Percentiles rank a stretch among this genome's conserved stretches.
These are phyloP conservation scores for Phycomyces blakesleeanus DNA, from an alignment of 192 early-diverging fungal genomes.

Conservation along the genomic window DNA sequence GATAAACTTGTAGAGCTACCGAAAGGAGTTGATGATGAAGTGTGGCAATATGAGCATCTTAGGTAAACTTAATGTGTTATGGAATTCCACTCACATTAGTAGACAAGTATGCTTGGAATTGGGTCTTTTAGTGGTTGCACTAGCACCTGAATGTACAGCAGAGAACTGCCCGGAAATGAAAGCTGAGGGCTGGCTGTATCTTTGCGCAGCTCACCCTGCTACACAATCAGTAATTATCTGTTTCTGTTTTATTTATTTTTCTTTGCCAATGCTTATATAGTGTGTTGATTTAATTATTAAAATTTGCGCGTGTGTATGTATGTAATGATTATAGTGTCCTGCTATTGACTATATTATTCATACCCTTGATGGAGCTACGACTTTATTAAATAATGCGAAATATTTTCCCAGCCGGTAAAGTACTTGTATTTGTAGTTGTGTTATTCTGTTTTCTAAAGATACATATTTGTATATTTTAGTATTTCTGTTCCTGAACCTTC, in stretches of 20 bases:
- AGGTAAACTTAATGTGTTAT: constrained; percentile 42
- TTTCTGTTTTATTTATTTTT: neutral
- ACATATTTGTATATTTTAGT: constrained; percentile 34
- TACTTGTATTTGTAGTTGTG: neutral
- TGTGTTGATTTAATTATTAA: no score
- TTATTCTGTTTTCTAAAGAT: neutral
- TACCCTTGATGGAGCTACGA: constrained; percentile 86
- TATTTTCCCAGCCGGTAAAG: constrained; percentile 72
- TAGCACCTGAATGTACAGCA: constrained; percentile 74
- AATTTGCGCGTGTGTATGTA: no score
- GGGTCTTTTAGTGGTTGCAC: constrained; percentile 64
- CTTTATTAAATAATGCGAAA: constrained; percentile 70
- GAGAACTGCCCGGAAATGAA: constrained; percentile 89
- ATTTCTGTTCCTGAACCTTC: constrained; percentile 62
- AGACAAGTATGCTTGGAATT: constrained; percentile 87
- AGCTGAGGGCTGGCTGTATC: constrained; percentile 85
- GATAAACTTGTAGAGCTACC: constrained; percentile 62
- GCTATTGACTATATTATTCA: constrained; percentile 93
- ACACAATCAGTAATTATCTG: constrained; percentile 60
- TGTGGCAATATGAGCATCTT: constrained; percentile 92
- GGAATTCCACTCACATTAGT: neutral
- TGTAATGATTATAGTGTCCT: constrained; percentile 64
- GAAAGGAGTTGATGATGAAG: constrained; percentile 47
- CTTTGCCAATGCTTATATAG: no score
- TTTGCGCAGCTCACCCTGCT: constrained; percentile 85